A percentile compares a stretch with the other conserved stretches of the same genome.
phyloP scores from a whole-genome alignment of 2,329 filamentous ascomycete species.

The Penicillium occitanis region DNA sequence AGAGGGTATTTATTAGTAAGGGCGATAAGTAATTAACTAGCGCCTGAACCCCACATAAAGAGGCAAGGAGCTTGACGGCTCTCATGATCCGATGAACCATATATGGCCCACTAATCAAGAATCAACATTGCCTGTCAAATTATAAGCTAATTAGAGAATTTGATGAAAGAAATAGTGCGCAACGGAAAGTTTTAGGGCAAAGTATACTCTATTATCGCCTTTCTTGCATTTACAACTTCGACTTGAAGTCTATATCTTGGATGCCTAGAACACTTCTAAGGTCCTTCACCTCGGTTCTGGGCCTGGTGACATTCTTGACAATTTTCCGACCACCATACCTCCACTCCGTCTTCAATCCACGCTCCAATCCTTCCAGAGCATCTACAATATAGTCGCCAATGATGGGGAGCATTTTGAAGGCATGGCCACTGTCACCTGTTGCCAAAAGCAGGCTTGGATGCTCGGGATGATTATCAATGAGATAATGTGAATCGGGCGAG shows the following conservation, averaged over 20 bases:
- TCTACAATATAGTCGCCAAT: slow-evolving; percentile 19
- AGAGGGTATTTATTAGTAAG: not conserved
- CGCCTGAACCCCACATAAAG: not conserved
- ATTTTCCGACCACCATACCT: slow-evolving; percentile 15
- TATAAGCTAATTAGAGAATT: not conserved
- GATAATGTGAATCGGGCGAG: slow-evolving; percentile 54
- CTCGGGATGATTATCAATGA: slow-evolving; percentile 50
- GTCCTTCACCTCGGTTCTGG: slow-evolving; percentile 13
- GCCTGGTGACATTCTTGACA: slow-evolving; percentile 14
- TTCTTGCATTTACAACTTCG: not conserved
- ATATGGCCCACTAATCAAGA: too few relatives aligned
- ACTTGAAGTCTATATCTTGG: not conserved
- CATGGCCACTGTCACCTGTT: slow-evolving; percentile 26
- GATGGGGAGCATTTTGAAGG: slow-evolving; percentile 19
- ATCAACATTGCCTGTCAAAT: not conserved
- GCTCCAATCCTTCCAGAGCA: slow-evolving; percentile 13
- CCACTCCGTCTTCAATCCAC: slow-evolving; percentile 17
- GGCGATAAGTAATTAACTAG: not conserved
- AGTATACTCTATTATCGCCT: not conserved
- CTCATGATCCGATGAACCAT: too few relatives aligned
- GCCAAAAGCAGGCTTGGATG: slow-evolving; percentile 11
- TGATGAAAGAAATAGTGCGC: not conserved
- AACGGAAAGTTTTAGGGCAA: not conserved
- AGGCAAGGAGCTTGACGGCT: not conserved
- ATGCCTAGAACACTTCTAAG: slow-evolving; percentile 3